Base-by-base conservation (phyloP, 306 rosid species). In the Astragalus glycyphyllos region DNA sequence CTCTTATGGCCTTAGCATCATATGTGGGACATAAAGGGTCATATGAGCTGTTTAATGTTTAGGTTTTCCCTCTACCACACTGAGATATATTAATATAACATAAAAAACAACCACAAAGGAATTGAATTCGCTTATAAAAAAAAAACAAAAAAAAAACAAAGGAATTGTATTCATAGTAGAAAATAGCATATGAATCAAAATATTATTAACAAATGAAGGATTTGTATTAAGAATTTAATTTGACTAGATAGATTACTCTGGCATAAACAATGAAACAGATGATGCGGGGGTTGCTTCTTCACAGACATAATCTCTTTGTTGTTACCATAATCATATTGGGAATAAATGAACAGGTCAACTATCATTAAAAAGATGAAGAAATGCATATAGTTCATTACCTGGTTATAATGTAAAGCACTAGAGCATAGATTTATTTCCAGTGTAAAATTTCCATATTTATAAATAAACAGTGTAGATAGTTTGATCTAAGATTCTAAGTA, bases 401-500 rank as follows among this genome's bases (percentile, higher is more conserved):
- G 50, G 38, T 13, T 54, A 58, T 11, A 49, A 68, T 44, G 54
- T 17, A 55, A 54, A 48, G 69, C 17, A 37, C 1, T 13, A 49
- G n/a, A 13, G n/a, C 55, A 44, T 9, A 61, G 32, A 62, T 68
- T 31, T 34, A 32, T 55, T 64, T 41, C 34, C 48, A 14, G 3
- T 3, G 56, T 13, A 12, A 56, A 42, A 32, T 5, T 14, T 40
- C 49, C 71, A 67, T 31, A 40, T 16, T 40, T 13, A 46, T 57
- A 46, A 60, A 45, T 56, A 26, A 77, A 60, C 17, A 62, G 4
- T 61, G 15, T 12, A 17, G 16, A 65, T 2, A 61, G 34, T 55
- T 42, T 74, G 26, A 41, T 78, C 71, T 48, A 51, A 44, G 54
- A 16, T 34, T 78, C 71, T 48, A 51, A 44, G 54, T 69, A 58